Evolutionary conservation across 441 rosid genomes (phyloP), one percentile per base, ranked within the genome.

Genomic region (Bruguiera hainesii): DNA sequence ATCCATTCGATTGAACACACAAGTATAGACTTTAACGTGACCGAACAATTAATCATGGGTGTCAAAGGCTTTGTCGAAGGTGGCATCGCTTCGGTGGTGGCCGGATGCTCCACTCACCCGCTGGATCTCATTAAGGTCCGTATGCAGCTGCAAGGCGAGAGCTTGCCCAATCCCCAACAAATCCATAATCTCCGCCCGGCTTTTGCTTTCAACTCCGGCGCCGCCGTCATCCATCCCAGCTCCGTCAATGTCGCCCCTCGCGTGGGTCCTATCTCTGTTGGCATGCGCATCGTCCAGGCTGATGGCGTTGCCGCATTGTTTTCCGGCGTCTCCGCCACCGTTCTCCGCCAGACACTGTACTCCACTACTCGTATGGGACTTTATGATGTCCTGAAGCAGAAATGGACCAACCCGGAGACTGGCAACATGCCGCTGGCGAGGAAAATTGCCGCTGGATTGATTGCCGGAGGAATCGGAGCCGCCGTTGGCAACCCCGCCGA

Each of bases 291-390:
- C 52, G 52, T 88, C 58, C 86, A 79, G 68, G 66, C 77, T 3
- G 88, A 88, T 65, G 91, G 94, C 28, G 76, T 74, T 0, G 71
- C 78, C 10, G 89, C 89, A 8, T 81, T 86, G 18, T 84, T 83
- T 68, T 88, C 88, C 13, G 88, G 89, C 60, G 84, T 88, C 56
- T 88, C 89, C 37, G 91, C 94, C 73, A 86, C 94, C 63, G 56
- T 88, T 49, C 89, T 88, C 79, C 88, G 89, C 19, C 89, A 86
- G 71, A 83, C 88, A 46, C 82, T 88, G 35, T 88, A 84, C 73
- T 88, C 94, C 56, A 85, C 91, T 68, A 86, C 94, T n/a, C 83
- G 91, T 4, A 88, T 88, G 89, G 94, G 94, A 25, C 81, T 88
- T 20, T 88, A 88, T 50, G 89, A 86, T 61, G 73, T 82, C 42